Evolutionary conservation across 2,329 filamentous ascomycete genomes (phyloP), one percentile per base, ranked within the genome.

Genomic region (Rhynchosporium secalis): DNA sequence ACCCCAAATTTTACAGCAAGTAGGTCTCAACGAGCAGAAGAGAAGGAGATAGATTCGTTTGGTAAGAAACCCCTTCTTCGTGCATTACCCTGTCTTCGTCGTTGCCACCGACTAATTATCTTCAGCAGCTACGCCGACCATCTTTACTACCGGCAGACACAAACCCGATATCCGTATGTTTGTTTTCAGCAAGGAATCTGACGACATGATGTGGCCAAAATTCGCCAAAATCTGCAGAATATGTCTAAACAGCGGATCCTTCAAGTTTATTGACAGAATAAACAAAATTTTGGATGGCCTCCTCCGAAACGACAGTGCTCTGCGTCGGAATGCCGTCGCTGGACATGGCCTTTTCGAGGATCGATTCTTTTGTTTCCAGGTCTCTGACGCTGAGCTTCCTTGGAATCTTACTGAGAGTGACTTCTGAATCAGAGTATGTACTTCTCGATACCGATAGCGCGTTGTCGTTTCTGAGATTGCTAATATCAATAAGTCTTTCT

Each of bases 131-230:
- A 10, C 20, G 9, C 52, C 59, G 4, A 51, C 56, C n/a, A 60
- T 28, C 26, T 62, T 54, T 56, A 62, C 61, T 12, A 33, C 61
- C 9, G 29, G 55, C n/a, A 43, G 46, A 4, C 52, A 54, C n/a
- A 51, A 61, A 20, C 58, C 63, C 8, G 58, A 62, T 47, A 28
- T 41, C n/a, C 38, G 54, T 3, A 12, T 62, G 9, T 47, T 48
- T 12, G 60, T 62, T 9, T 65, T 65, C 41, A n/a, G 56, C n/a
- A 38, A 60, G 36, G 60, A 60, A 10, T 65, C 56, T 26, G 60
- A 54, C 20, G 56, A n/a, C 4, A 41, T 43, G 1, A 28, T 28
- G 9, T 41, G 36, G 36, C 52, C 36, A 31, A 31, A 6, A n/a
- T 51, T 55, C 20, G 10, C 43, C 3, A n/a, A 12, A n/a, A 43